Percentiles rank a stretch among this genome's conserved stretches.
Conservation (phyloP, 2,329 filamentous ascomycete species). For the Dryadomyces quercivorus region DNA sequence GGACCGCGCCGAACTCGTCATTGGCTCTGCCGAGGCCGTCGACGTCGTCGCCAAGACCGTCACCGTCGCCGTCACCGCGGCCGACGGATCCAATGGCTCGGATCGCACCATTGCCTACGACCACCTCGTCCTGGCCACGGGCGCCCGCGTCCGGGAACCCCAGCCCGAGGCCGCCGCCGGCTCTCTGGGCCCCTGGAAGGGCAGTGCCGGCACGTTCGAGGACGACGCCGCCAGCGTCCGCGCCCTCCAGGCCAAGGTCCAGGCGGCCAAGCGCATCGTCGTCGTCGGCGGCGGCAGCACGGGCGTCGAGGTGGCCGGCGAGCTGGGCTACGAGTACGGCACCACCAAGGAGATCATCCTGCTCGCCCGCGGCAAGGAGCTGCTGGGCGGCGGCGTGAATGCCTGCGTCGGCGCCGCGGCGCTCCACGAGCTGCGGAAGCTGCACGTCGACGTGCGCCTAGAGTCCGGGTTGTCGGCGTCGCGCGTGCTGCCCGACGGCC, state of each 20-base stretch:
- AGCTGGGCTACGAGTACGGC: conserved; percentile 38
- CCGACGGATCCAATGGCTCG: conserved; percentile 10
- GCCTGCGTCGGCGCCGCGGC: conserved; percentile 26
- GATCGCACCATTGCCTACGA: conserved; percentile 32
- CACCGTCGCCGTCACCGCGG: conserved; percentile 19
- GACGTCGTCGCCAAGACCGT: conserved; percentile 30
- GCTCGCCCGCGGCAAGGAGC: conserved; percentile 28
- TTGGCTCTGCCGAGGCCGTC: conserved; percentile 35
- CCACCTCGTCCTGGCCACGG: conserved; percentile 46
- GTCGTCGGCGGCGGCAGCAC: conserved; percentile 45
- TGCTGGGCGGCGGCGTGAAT: conserved; percentile 36
- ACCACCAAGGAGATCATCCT: conserved; percentile 30
- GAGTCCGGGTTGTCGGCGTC: conserved; percentile 27
- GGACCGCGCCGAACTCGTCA: conserved; percentile 36
- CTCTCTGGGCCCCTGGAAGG: conserved; percentile 37
- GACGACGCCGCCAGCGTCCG: conserved; percentile 29
- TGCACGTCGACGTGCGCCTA: conserved; percentile 36
- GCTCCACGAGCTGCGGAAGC: conserved; percentile 35
- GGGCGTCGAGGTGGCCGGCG: conserved; percentile 41
- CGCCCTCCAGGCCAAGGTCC: conserved; percentile 26
- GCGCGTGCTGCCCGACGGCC: conserved; percentile 25
- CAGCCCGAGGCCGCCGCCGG: conserved; percentile 15
- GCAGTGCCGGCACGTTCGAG: conserved; percentile 31
- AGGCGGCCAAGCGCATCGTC: conserved; percentile 36
- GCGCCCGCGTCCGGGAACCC: conserved; percentile 23